Evolutionary conservation across 441 rosid species (phyloP).

Genomic region (Theobroma grandiflorum): DNA sequence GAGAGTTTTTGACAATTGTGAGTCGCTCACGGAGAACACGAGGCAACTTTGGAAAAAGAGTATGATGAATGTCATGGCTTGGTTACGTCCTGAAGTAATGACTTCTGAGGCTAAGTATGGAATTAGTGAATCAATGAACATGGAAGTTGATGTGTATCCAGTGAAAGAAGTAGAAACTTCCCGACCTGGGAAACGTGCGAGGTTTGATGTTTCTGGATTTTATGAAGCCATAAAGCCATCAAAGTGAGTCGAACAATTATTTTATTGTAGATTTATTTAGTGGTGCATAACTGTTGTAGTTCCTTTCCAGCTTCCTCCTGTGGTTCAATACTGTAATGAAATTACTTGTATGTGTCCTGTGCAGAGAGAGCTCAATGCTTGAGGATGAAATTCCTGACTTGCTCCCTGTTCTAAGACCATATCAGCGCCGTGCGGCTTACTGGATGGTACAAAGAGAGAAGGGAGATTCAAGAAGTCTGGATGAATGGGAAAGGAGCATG

Average conservation of each 20-base stretch:
- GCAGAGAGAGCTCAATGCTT: slow-evolving; percentile 73
- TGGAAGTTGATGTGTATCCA: slow-evolving; percentile 39
- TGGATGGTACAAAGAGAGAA: slow-evolving; percentile 97
- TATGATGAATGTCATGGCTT: slow-evolving; percentile 89
- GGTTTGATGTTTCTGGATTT: slow-evolving; percentile 80
- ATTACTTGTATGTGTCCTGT: slow-evolving; percentile 30
- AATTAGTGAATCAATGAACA: slow-evolving; percentile 37
- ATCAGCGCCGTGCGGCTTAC: slow-evolving; percentile 91
- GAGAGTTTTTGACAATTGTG: slow-evolving; percentile 78
- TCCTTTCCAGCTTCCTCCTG: slow-evolving; percentile 24
- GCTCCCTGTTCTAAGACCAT: slow-evolving; percentile 87
- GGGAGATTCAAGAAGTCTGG: slow-evolving; percentile 52
- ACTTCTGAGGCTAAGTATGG: slow-evolving; percentile 86
- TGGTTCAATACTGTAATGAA: slow-evolving; percentile 13
- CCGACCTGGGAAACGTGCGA: slow-evolving; percentile 49
- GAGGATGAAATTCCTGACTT: slow-evolving; percentile 71
- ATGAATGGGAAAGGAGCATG: slow-evolving; percentile 49
- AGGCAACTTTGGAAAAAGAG: slow-evolving; percentile 90
- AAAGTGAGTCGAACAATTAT: slow-evolving; percentile 61
- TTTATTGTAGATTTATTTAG: slow-evolving; percentile 17
- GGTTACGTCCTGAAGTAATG: slow-evolving; percentile 92
- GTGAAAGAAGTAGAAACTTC: slow-evolving; percentile 42
- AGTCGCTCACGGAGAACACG: slow-evolving; percentile 71
- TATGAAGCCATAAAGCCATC: slow-evolving; percentile 98
- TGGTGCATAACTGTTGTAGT: neutral